Evolutionary conservation across 2,329 filamentous ascomycete species (phyloP), one percentile per base, ranked within the genome.

Genomic region (Penicillium freii): DNA sequence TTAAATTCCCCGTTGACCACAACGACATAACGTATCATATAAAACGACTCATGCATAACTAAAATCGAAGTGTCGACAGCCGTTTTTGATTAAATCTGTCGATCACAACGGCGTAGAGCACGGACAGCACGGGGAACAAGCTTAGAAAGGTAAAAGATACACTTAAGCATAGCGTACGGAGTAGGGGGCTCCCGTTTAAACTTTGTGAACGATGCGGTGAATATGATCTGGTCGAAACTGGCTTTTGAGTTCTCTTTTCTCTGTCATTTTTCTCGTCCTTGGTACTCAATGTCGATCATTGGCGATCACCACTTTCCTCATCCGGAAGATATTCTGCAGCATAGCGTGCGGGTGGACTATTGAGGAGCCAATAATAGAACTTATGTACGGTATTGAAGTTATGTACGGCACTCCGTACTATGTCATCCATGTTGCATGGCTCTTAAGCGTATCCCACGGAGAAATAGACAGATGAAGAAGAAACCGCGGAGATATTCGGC

Each of bases 51-150:
- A 7, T 34, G 17, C 21, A 52, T 45, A 27, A 19, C 13, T 17
- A 46, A 10, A 38, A 15, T 27, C 2, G 23, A 38, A 19, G n/a
- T n/a, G 31, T 51, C 39, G 6, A 43, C 31, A 13, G 31, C 46
- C 46, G 53, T 55, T 55, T 38, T 51, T 44, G 50, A 42, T 50
- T 36, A 49, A 39, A 23, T 21, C 2, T 23, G 38, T 21, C 29
- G 46, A 51, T 56, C 53, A 23, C 38, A 56, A 51, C 53, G 46
- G 38, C 29, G 39, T n/a, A 38, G 38, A 51, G 53, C 46, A 56
- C 31, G 38, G 46, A 44, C 46, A 51, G 27, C 45, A 36, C 10
- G n/a, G 29, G 38, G 31, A 29, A 23, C 5, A 23, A 34, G 13
- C 45, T 33, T 23, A 8, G 36, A 50, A 47, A 34, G 19, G 44